Conservation (phyloP, 345 rosid genomes). For the Eucalyptus pauciflora region DNA sequence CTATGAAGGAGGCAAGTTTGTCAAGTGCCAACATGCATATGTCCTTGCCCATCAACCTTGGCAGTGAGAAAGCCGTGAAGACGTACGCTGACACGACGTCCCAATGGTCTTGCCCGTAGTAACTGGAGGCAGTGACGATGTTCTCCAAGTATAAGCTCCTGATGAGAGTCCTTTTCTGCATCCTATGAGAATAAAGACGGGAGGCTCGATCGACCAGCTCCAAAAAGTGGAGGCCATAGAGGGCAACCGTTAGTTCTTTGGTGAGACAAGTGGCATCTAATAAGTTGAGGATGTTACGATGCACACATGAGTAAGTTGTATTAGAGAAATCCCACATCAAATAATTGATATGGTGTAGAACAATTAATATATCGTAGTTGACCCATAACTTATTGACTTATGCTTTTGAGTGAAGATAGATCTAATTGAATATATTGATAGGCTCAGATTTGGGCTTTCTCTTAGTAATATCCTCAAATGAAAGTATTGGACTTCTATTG, state of each 20-base stretch:
- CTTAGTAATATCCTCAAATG: too few species aligned
- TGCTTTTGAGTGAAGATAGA: too few species aligned
- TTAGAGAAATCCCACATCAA: too few species aligned
- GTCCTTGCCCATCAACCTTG: constrained; percentile 16
- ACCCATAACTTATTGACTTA: too few species aligned
- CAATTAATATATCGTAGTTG: too few species aligned
- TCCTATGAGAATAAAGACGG: constrained; percentile 6
- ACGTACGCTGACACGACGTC: not conserved
- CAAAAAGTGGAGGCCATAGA: constrained; percentile 5
- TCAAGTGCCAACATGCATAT: constrained; percentile 10
- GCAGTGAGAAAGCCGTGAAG: constrained; percentile 18
- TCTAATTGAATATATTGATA: rapidly evolving
- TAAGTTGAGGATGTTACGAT: not conserved
- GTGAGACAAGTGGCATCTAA: not conserved
- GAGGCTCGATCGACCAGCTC: not conserved
- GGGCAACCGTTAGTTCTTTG: not conserved
- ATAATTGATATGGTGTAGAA: too few species aligned
- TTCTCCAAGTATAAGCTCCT: not conserved
- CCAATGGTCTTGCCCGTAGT: not conserved
- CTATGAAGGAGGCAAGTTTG: constrained; percentile 8
- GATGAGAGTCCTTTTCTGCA: not conserved
- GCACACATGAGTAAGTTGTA: rapidly evolving
- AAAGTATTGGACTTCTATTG: rapidly evolving
- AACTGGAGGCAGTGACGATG: constrained; percentile 1
- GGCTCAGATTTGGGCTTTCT: too few species aligned